Base-by-base conservation (phyloP, 2,329 filamentous ascomycete genomes). In the Geosmithia morbida region DNA sequence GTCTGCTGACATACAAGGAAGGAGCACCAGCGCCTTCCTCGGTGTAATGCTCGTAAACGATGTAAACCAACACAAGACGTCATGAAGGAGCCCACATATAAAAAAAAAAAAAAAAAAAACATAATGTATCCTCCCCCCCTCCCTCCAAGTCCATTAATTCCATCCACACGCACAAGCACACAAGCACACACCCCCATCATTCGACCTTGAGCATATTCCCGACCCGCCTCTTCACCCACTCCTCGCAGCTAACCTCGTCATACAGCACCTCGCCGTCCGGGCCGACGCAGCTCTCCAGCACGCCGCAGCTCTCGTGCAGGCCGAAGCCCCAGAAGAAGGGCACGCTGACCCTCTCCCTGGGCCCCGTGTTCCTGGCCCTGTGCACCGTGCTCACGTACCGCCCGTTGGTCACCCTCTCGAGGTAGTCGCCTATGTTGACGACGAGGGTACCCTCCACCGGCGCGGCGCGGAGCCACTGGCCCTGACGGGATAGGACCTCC, bases 341-440 rank as follows among this genome's bases (percentile, higher is more conserved):
- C 45, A 51, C 44, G 45, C 51, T 51, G 44, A 48, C 48, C 16
- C 52, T 48, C 48, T 68, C 65, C 17, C 57, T 54, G 0, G 55
- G 60, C 7, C 60, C 62, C 20, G 56, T 51, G 45, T 72, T 74
- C 33, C 68, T 61, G 2, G 67, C 70, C 2, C 69, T 57, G 50
- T 73, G 71, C n/a, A 74, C 63, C 0, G 68, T 72, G 43, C 65
- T 70, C 47, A 69, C 62, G 48, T 71, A 74, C 43, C 57, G 49
- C 17, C 68, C 71, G 48, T 75, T 75, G 1, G 70, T 72, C 58
- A 68, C 70, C 16, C 70, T 62, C 63, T 71, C 70, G 51, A 75
- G 55, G 47, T 66, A 71, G 52, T 75, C 69, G 6, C 64, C 72
- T 17, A 74, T 67, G 46, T 75, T 75, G n/a, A 75, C 67, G 16